Conservation (phyloP, 2,329 filamentous ascomycete species). For the Aspergillaceae sp. region DNA sequence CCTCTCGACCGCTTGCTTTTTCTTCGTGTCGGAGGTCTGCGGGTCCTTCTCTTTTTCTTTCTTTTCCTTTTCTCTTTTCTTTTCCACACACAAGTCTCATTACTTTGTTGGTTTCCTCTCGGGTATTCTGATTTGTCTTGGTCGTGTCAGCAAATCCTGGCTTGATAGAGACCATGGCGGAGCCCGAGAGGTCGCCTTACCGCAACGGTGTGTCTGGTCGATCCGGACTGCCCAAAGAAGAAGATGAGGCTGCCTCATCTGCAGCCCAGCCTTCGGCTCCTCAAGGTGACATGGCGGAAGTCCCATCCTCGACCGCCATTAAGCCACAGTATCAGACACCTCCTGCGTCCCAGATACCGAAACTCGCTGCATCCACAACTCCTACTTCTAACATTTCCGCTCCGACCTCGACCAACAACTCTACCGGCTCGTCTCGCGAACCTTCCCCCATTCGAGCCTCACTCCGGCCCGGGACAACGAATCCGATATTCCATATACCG, state of each 20-base stretch:
- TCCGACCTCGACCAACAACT: conserved; percentile 35
- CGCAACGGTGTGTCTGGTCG: conserved; percentile 22
- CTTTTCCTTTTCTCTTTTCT: conserved; percentile 4
- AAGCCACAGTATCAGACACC: conserved; percentile 18
- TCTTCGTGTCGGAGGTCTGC: conserved; percentile 1
- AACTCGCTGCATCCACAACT: conserved; percentile 16
- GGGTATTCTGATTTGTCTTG: conserved; percentile 28
- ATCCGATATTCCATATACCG: conserved; percentile 25
- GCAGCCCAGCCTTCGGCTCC: conserved; percentile 19
- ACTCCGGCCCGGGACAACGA: conserved; percentile 22
- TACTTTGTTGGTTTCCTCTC: conserved; percentile 23
- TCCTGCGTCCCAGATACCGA: conserved; percentile 25
- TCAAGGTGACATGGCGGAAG: conserved; percentile 23
- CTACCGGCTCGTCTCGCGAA: conserved; percentile 42
- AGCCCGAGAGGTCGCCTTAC: conserved; percentile 30
- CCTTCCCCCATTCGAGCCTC: conserved; percentile 36
- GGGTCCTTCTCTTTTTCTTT: not conserved
- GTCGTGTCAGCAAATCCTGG: conserved; percentile 20
- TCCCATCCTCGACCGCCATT: conserved; percentile 16
- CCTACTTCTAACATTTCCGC: conserved; percentile 18
- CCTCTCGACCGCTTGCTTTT: conserved; percentile 1
- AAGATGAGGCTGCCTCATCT: conserved; percentile 16
- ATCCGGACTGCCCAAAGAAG: conserved; percentile 20
- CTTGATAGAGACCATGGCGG: conserved; percentile 25
- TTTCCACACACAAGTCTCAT: conserved; percentile 5